A percentile compares a stretch with the other conserved stretches of the same genome.
Evolutionary conservation across 306 rosid genomes (phyloP).

Genomic region (Vicia villosa): DNA sequence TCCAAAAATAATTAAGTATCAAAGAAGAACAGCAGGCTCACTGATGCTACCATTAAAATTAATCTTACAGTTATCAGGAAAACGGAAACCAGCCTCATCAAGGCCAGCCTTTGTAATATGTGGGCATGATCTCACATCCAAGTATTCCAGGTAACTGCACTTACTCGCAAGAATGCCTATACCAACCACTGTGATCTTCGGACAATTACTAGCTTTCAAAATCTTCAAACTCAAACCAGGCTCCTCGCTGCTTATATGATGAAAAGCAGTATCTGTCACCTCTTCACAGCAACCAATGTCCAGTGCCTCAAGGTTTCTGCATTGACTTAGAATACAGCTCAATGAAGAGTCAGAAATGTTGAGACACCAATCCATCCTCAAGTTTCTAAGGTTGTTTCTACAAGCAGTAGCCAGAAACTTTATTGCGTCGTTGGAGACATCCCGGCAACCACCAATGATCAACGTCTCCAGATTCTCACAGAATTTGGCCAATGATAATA

Average conservation of each 20-base stretch:
- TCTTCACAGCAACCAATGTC: slow-evolving; percentile 93
- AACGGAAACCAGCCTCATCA: slow-evolving; percentile 74
- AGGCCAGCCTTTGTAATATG: slow-evolving; percentile 71
- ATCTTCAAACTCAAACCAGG: slow-evolving; percentile 62
- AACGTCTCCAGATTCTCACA: slow-evolving; percentile 78
- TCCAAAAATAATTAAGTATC: slow-evolving; percentile 35
- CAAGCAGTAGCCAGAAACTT: slow-evolving; percentile 63
- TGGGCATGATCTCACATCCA: slow-evolving; percentile 91
- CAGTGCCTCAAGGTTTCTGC: slow-evolving; percentile 75
- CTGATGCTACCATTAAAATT: slow-evolving; percentile 70
- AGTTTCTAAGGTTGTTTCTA: slow-evolving; percentile 63
- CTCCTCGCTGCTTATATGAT: slow-evolving; percentile 50
- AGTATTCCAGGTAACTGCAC: slow-evolving; percentile 64
- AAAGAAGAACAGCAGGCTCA: slow-evolving; percentile 59
- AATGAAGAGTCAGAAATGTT: slow-evolving; percentile 74
- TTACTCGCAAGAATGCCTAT: slow-evolving; percentile 65
- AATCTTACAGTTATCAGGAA: slow-evolving; percentile 71
- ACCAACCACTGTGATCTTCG: slow-evolving; percentile 75
- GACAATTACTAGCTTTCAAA: slow-evolving; percentile 82
- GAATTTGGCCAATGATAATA: slow-evolving; percentile 62
- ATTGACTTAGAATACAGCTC: slow-evolving; percentile 63
- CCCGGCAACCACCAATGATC: slow-evolving; percentile 82
- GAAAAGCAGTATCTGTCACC: slow-evolving; percentile 87
- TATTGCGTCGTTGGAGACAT: slow-evolving; percentile 65
- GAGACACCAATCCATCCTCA: slow-evolving; percentile 95